Evolutionary conservation across 345 rosid species (phyloP), one percentile per base, ranked within the genome.

Genomic region (Lepidium africanum): DNA sequence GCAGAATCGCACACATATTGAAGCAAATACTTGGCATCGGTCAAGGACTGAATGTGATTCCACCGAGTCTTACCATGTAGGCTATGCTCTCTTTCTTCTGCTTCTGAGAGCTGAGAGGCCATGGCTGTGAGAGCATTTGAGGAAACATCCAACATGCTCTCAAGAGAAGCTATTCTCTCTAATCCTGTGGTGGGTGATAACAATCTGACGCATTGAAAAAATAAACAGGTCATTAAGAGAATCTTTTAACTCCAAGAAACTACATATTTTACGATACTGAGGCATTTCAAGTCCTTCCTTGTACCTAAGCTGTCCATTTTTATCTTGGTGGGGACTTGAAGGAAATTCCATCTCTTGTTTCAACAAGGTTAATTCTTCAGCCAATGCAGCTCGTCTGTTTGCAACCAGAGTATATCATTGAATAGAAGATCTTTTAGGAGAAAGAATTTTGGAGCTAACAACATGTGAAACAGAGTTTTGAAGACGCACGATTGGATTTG

Each of bases 31-130:
- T 87, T 87, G 46, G 96, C 92, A 60, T 89, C 89, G 74, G 75
- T 86, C 83, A 89, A 78, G 15, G 86, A 82, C 43, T 82, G 87
- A 53, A 87, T 51, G 54, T 79, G 83, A 45, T 83, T 87, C 96
- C 92, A 89, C 40, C 89, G 81, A 41, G 87, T 82, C 70, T 86
- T 87, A 45, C 80, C 83, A 54, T 79, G 71, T 55, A 84, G 69
- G 15, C 77, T 81, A 53, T 84, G 86, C 65, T 87, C 96, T 60
- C 79, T 81, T 73, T 87, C 91, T 78, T 87, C 89, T 81, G 89
- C 91, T 77, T 85, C 96, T 25, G 85, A 87, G 77, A 89, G 86
- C 75, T 89, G 93, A 51, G 96, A 87, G 72, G 85, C 86, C 96
- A 89, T 89, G 47, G 81, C 79, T 45, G 59, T 81, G 60, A 89